These are phyloP conservation scores for Phialophora macrospora DNA, from an alignment of 2,329 filamentous ascomycete species.

Conservation along the genomic window DNA sequence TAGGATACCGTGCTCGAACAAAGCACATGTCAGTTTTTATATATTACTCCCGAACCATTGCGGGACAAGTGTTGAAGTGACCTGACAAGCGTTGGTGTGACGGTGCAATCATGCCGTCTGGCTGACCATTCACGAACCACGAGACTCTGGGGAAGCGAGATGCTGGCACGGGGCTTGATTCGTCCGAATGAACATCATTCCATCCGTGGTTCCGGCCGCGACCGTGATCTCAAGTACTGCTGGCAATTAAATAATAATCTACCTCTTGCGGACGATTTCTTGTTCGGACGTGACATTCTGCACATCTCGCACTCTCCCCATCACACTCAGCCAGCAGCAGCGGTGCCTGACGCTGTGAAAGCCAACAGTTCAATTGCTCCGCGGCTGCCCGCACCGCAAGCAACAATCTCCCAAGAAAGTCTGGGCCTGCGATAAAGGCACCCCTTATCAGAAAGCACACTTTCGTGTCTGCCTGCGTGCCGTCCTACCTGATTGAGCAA, in stretches of 20 bases:
- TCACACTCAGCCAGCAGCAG: neutral
- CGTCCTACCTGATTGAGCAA: slow-evolving; percentile 11
- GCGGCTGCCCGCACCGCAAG: slow-evolving; percentile 6
- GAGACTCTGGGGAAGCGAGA: slow-evolving; percentile 4
- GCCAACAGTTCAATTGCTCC: neutral
- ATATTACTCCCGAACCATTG: neutral
- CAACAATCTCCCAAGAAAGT: slow-evolving; percentile 8
- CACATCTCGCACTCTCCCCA: neutral
- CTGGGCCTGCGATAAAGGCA: slow-evolving; percentile 13
- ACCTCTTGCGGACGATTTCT: neutral
- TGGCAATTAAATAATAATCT: slow-evolving; percentile 6
- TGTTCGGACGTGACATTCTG: neutral
- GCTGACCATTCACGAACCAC: neutral
- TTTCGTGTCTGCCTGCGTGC: slow-evolving; percentile 2
- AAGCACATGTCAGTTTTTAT: neutral
- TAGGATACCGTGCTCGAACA: slow-evolving; percentile 17
- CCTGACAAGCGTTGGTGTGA: neutral
- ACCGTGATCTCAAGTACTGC: neutral
- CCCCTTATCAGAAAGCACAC: slow-evolving; percentile 8
- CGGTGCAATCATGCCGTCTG: neutral
- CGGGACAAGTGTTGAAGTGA: too few relatives aligned
- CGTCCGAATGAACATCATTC: slow-evolving; percentile 15
- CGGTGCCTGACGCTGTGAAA: neutral
- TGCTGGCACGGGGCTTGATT: slow-evolving; percentile 13
- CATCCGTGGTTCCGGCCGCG: slow-evolving; percentile 16